Evolutionary conservation across 2,329 filamentous ascomycete genomes (phyloP).

Genomic region (Rhytidhysteron rufulum): DNA sequence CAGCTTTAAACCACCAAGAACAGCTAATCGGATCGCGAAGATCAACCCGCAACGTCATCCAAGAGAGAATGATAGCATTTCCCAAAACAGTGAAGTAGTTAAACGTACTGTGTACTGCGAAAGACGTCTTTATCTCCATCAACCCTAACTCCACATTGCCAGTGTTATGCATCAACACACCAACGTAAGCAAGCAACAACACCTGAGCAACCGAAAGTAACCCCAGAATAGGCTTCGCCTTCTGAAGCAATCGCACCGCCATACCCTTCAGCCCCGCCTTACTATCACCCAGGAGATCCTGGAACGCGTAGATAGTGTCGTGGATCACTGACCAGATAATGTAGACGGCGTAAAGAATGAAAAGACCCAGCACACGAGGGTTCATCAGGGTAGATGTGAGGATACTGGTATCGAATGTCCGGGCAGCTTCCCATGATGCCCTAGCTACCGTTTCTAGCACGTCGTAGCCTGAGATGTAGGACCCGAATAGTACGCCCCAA

Average conservation of each 20-base stretch:
- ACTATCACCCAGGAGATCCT: slow-evolving; percentile 34
- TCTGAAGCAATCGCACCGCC: not conserved
- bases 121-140: no score
- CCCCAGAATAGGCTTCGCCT: not conserved
- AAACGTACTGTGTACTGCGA: no score
- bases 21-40: no score
- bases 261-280: slow-evolving; percentile 32
- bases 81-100: no score
- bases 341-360: slow-evolving; percentile 15
- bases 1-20: no score
- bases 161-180: no score
- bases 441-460: not conserved
- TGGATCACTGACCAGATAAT: slow-evolving; percentile 30
- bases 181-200: not conserved
- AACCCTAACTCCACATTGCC: no score
- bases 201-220: not conserved
- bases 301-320: slow-evolving; percentile 36
- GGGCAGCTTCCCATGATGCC: not conserved
- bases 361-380: no score
- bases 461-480: no score
- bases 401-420: not conserved
- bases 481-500: slow-evolving; percentile 17
- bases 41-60: no score
- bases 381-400: slow-evolving; percentile 6
- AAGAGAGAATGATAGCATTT: no score